phyloP scores from a whole-genome alignment of 495 filamentous ascomycete species.

The Talaromyces thailandensis region DNA sequence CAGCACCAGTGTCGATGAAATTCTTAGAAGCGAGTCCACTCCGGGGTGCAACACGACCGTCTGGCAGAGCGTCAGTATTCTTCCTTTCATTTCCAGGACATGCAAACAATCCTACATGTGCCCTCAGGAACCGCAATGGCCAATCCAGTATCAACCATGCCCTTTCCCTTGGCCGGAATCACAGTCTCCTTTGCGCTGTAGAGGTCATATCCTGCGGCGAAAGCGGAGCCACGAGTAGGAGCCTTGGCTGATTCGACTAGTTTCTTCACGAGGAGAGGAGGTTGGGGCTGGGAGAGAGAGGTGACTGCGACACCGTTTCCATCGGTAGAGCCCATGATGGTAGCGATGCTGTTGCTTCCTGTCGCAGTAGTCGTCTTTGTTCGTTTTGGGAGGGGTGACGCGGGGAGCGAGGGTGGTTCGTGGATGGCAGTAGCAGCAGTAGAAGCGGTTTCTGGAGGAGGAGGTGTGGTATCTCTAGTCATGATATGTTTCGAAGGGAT shows the following conservation, averaged over 20 bases:
- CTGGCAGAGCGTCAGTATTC: slow-evolving; percentile 26
- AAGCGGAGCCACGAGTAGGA: slow-evolving; percentile 80
- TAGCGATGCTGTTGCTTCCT: slow-evolving; percentile 6
- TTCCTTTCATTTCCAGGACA: background rate
- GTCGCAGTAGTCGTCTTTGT: slow-evolving; percentile 32
- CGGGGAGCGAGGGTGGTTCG: slow-evolving; percentile 48
- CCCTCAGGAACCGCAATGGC: slow-evolving; percentile 78
- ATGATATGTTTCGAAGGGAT: slow-evolving; percentile 28
- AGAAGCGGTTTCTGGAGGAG: slow-evolving; percentile 20
- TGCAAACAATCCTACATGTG: slow-evolving; percentile 55
- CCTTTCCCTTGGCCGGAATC: slow-evolving; percentile 76
- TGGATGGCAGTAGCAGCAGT: slow-evolving; percentile 15
- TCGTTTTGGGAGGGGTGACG: slow-evolving; percentile 58
- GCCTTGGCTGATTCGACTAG: slow-evolving; percentile 61
- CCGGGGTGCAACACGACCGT: slow-evolving; percentile 86
- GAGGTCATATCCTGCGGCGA: slow-evolving; percentile 89
- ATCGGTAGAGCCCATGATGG: slow-evolving; percentile 18
- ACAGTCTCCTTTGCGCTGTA: slow-evolving; percentile 66
- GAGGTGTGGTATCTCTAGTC: slow-evolving; percentile 42
- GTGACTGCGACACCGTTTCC: slow-evolving; percentile 23
- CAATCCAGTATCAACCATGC: slow-evolving; percentile 81
- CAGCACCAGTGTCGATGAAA: slow-evolving; percentile 89
- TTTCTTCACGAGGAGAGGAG: slow-evolving; percentile 75
- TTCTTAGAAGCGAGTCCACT: slow-evolving; percentile 87
- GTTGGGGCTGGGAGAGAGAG: slow-evolving; percentile 32